phyloP scores from a whole-genome alignment of 2,329 filamentous ascomycete species.

The Rhinocladiella similis region DNA sequence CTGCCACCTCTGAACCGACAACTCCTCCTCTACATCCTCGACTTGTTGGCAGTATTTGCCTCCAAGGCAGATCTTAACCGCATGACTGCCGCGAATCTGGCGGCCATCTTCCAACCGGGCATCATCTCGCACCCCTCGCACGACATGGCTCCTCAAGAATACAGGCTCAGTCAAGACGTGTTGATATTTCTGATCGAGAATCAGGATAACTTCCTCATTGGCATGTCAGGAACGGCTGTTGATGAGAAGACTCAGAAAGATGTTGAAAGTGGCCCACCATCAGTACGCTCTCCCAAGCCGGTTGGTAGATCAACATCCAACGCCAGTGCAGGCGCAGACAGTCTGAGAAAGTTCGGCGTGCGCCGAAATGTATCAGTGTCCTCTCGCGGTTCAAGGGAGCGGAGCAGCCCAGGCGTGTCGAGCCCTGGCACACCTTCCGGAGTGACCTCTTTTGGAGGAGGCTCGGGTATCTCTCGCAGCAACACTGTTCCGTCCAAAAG shows the following conservation, averaged over 20 bases:
- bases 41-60: constrained; percentile 92
- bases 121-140: constrained; percentile 92
- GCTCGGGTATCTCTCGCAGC: constrained; percentile 69
- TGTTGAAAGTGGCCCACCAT: constrained; percentile 65
- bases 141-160: constrained; percentile 93
- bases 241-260: constrained; percentile 73
- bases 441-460: constrained; percentile 40
- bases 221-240: constrained; percentile 98
- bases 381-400: constrained; percentile 72
- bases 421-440: constrained; percentile 63
- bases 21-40: constrained; percentile 90
- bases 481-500: constrained; percentile 93
- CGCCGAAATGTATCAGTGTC: constrained; percentile 89
- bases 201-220: constrained; percentile 96
- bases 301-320: constrained; percentile 78
- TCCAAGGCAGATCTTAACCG: constrained; percentile 95
- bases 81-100: constrained; percentile 92
- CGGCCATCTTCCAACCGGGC: constrained; percentile 96
- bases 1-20: constrained; percentile 91
- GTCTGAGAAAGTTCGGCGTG: constrained; percentile 75
- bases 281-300: constrained; percentile 54
- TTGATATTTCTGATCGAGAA: constrained; percentile 98
- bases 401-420: constrained; percentile 66
- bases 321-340: constrained; percentile 85
- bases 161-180: constrained; percentile 92